Percentiles rank a stretch among this genome's conserved stretches.
phyloP scores from a whole-genome alignment of 2,329 filamentous ascomycete species.

The Penicillium sp. region DNA sequence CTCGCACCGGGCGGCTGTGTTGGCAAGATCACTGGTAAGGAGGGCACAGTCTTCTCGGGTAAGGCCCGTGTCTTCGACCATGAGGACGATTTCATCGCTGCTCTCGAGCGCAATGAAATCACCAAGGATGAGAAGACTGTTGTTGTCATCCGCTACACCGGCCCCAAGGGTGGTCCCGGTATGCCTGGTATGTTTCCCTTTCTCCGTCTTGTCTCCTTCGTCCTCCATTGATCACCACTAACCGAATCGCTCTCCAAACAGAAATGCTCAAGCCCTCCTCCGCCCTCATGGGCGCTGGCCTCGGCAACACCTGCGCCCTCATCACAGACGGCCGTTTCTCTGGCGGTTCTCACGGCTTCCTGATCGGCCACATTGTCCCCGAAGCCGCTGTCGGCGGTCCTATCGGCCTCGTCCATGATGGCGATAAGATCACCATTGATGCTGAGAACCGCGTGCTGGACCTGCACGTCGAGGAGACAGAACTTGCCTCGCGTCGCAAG shows the following conservation, averaged over 20 bases:
- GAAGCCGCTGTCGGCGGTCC: slow-evolving; percentile 86
- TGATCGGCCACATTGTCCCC: slow-evolving; percentile 86
- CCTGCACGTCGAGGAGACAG: slow-evolving; percentile 68
- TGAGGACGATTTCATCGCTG: slow-evolving; percentile 71
- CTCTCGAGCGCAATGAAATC: slow-evolving; percentile 70
- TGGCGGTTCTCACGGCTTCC: slow-evolving; percentile 82
- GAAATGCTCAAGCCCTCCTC: slow-evolving; percentile 73
- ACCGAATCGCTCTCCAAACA: not conserved
- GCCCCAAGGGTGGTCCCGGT: slow-evolving; percentile 61
- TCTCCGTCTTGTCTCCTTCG: too few species aligned
- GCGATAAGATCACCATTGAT: slow-evolving; percentile 81
- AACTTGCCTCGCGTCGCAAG: slow-evolving; percentile 62
- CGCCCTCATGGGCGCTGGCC: slow-evolving; percentile 74
- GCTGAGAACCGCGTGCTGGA: slow-evolving; percentile 73
- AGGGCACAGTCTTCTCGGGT: slow-evolving; percentile 69
- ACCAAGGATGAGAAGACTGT: slow-evolving; percentile 79
- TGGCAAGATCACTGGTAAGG: slow-evolving; percentile 78
- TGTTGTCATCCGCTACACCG: slow-evolving; percentile 71
- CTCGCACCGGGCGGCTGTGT: slow-evolving; percentile 73
- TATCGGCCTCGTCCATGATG: slow-evolving; percentile 80
- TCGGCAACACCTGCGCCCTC: slow-evolving; percentile 70
- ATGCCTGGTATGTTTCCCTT: slow-evolving; percentile 55
- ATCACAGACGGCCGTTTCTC: slow-evolving; percentile 69
- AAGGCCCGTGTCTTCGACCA: slow-evolving; percentile 73
- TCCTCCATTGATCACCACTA: not conserved